Evolutionary conservation across 371 early-diverging fungal genomes (phyloP).

Genomic region (Mucor racemosus): DNA sequence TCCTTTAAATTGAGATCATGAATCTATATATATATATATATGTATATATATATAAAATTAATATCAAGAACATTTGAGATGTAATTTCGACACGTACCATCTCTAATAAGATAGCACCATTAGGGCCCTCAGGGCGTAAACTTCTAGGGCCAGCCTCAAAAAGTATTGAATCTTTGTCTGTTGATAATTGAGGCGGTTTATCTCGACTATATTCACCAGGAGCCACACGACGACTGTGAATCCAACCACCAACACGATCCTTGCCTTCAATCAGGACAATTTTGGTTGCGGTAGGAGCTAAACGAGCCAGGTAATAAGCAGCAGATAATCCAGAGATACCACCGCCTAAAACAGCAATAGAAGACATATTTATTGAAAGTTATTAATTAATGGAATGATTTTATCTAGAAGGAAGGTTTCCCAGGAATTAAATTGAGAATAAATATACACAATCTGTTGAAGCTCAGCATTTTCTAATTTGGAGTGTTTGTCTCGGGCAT

Average conservation of each 20-base stretch:
- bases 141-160: conserved; percentile 91
- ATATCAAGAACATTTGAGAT: no score
- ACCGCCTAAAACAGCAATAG: conserved; percentile 80
- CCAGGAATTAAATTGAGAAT: background rate
- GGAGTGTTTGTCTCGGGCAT: conserved; percentile 1
- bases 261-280: conserved; percentile 79
- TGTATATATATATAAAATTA: no score
- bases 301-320: conserved; percentile 79
- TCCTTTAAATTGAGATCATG: conserved; percentile 23
- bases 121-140: conserved; percentile 76
- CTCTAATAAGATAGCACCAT: conserved; percentile 77
- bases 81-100: conserved; percentile 55
- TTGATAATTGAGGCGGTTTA: conserved; percentile 4
- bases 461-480: conserved; percentile 2
- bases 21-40: no score
- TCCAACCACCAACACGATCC: conserved; percentile 87
- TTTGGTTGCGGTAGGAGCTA: conserved; percentile 51
- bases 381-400: background rate
- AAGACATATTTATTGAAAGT: conserved; percentile 10
- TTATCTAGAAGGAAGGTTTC: background rate
- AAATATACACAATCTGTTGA: background rate
- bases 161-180: conserved; percentile 43
- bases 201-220: conserved; percentile 26
- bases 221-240: conserved; percentile 64
- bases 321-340: conserved; percentile 92